Evolutionary conservation across 1,284 basidiomycete genomes (phyloP).

Genomic region (Austroboletus novae-zelandiae): DNA sequence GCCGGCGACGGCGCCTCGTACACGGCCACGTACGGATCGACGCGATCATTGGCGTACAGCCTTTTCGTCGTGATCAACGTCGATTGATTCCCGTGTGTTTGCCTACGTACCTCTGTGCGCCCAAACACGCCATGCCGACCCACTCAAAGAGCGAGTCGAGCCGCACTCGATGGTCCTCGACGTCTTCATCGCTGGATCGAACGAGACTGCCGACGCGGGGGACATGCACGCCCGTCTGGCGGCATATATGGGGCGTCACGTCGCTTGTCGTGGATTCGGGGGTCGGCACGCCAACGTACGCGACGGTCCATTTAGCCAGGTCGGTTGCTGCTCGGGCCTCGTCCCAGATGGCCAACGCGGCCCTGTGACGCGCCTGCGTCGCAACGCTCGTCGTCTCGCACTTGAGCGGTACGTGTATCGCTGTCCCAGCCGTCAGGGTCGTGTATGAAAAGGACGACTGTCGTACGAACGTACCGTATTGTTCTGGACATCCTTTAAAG

Average conservation of each 20-base stretch:
- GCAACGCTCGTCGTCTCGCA: constrained; percentile 34
- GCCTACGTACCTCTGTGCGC: constrained; percentile 36
- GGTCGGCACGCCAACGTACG: constrained; percentile 29
- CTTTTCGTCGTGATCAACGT: constrained; percentile 22
- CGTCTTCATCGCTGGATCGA: constrained; percentile 22
- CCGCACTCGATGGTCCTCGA: constrained; percentile 48
- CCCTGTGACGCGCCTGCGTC: constrained; percentile 34
- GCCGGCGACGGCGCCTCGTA: constrained; percentile 39
- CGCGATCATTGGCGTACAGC: constrained; percentile 38
- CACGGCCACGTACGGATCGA: constrained; percentile 46
- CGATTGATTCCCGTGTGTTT: no score
- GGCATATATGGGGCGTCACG: constrained; percentile 13
- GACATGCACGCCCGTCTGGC: constrained; percentile 32
- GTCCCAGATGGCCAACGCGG: constrained; percentile 43
- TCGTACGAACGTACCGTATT: constrained; percentile 45
- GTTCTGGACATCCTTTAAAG: constrained; percentile 45
- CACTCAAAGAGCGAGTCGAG: constrained; percentile 59
- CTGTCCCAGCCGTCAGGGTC: constrained; percentile 27
- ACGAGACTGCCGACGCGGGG: constrained; percentile 33
- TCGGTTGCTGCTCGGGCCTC: constrained; percentile 31
- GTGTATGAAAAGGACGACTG: not conserved
- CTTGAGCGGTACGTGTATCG: constrained; percentile 44
- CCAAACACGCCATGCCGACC: constrained; percentile 59
- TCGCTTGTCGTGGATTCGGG: not conserved
- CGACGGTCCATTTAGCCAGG: constrained; percentile 43